phyloP scores from a whole-genome alignment of 805 yeast genomes.

The Alloascoidea hylecoeti region DNA sequence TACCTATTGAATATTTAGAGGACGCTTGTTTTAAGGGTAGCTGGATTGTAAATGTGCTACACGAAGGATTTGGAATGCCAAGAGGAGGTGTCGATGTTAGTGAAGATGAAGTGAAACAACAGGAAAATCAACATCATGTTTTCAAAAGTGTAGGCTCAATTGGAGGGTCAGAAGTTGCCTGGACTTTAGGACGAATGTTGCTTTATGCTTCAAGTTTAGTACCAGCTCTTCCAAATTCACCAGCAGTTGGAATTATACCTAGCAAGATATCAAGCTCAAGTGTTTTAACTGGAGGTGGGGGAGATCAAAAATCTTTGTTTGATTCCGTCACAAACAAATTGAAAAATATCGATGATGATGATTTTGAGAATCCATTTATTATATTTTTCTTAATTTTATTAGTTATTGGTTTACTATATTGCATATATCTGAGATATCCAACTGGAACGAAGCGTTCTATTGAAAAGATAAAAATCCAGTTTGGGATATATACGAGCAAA shows the following conservation, averaged over 20 bases:
- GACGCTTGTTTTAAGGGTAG: constrained; percentile 90
- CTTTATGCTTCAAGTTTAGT: constrained; percentile 70
- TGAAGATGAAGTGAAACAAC: constrained; percentile 14
- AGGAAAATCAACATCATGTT: constrained; percentile 9
- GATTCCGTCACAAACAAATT: background rate
- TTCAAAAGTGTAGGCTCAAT: constrained; percentile 75
- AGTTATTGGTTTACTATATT: background rate
- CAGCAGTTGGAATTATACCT: background rate
- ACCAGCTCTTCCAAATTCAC: constrained; percentile 8
- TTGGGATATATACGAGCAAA: too few species aligned
- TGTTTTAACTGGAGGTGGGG: too few species aligned
- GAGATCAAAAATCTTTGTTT: too few species aligned
- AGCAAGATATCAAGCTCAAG: background rate
- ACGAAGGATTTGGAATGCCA: constrained; percentile 88
- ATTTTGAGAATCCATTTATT: too few species aligned
- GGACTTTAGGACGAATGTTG: constrained; percentile 89
- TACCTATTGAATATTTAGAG: constrained; percentile 40
- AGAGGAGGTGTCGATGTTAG: constrained; percentile 29
- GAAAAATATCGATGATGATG: background rate
- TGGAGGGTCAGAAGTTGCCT: constrained; percentile 76
- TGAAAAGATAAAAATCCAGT: too few species aligned
- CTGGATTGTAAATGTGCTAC: constrained; percentile 83
- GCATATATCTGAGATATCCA: background rate
- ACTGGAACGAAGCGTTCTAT: too few species aligned
- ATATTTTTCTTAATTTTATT: background rate